These are phyloP conservation scores for Calonectria henricotiae DNA, from an alignment of 2,329 filamentous ascomycete species.

Conservation along the genomic window DNA sequence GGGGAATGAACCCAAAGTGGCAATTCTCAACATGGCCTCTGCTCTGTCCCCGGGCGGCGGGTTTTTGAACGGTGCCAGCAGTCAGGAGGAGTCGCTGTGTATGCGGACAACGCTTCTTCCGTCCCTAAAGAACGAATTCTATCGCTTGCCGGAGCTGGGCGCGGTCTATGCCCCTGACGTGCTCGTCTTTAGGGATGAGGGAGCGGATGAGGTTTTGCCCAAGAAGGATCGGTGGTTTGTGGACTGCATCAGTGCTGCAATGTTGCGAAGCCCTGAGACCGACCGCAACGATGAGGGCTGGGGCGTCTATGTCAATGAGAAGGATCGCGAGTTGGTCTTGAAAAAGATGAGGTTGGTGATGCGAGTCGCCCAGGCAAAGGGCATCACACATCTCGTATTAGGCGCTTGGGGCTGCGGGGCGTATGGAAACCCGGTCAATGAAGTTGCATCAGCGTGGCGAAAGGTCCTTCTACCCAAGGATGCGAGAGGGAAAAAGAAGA, in stretches of 20 bases:
- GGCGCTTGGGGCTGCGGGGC: constrained; percentile 79
- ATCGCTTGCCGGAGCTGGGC: constrained; percentile 73
- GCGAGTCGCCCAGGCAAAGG: constrained; percentile 66
- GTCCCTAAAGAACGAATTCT: constrained; percentile 72
- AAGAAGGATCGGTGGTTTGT: constrained; percentile 72
- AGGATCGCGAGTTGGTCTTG: constrained; percentile 67
- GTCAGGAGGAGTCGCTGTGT: constrained; percentile 76
- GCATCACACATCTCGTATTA: constrained; percentile 68
- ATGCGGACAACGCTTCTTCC: constrained; percentile 74
- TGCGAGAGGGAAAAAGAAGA: constrained; percentile 42
- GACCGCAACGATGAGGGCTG: constrained; percentile 57
- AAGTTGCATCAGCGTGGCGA: constrained; percentile 71
- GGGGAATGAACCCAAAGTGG: constrained; percentile 58
- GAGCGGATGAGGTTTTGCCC: constrained; percentile 55
- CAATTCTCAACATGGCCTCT: constrained; percentile 77
- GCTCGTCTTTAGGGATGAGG: constrained; percentile 69
- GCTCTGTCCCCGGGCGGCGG: constrained; percentile 75
- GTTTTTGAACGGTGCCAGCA: constrained; percentile 72
- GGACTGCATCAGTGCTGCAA: constrained; percentile 72
- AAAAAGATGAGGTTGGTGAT: constrained; percentile 74
- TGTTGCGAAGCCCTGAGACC: constrained; percentile 72
- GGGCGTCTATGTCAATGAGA: constrained; percentile 61
- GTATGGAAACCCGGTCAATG: constrained; percentile 74
- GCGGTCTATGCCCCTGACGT: constrained; percentile 73
- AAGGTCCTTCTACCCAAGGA: constrained; percentile 52